phyloP scores from a whole-genome alignment of 306 rosid species.

The Hippophae tibetana region DNA sequence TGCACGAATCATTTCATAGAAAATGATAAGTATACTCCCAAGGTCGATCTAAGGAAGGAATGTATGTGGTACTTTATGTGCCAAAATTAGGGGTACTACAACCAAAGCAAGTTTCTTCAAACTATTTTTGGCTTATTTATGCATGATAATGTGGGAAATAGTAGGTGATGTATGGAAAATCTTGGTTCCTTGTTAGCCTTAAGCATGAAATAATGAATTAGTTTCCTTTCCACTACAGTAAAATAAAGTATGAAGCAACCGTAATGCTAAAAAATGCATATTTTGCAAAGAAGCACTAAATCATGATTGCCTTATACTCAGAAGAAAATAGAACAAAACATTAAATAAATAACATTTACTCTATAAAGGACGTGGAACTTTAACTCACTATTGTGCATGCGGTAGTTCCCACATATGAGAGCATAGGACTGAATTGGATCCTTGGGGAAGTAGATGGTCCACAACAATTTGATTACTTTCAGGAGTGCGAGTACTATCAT shows the following conservation, averaged over 20 bases:
- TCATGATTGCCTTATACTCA: too few relatives aligned
- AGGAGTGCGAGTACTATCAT: slow-evolving; percentile 28
- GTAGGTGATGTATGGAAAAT: slow-evolving; percentile 71
- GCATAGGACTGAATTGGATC: slow-evolving; percentile 94
- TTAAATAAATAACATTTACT: too few relatives aligned
- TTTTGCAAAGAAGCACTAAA: background rate
- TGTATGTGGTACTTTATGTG: slow-evolving; percentile 20
- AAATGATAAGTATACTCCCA: too few relatives aligned
- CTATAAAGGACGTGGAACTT: background rate
- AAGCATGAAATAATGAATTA: slow-evolving; percentile 20
- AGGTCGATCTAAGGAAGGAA: too few relatives aligned
- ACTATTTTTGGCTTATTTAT: slow-evolving; percentile 61
- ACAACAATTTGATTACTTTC: slow-evolving; percentile 52
- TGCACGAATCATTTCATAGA: too few relatives aligned
- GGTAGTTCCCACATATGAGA: slow-evolving; percentile 94
- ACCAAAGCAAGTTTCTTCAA: slow-evolving; percentile 37
- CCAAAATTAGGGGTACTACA: slow-evolving; percentile 28
- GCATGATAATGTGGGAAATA: slow-evolving; percentile 91
- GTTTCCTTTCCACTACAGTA: background rate
- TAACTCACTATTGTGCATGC: slow-evolving; percentile 89
- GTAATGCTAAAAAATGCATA: background rate
- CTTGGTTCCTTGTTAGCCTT: slow-evolving; percentile 93
- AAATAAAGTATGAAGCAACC: background rate
- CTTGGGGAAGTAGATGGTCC: slow-evolving; percentile 59
- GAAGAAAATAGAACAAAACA: too few relatives aligned